Conservation (phyloP, 305 asterid species). For the Fraxinus albicans region DNA sequence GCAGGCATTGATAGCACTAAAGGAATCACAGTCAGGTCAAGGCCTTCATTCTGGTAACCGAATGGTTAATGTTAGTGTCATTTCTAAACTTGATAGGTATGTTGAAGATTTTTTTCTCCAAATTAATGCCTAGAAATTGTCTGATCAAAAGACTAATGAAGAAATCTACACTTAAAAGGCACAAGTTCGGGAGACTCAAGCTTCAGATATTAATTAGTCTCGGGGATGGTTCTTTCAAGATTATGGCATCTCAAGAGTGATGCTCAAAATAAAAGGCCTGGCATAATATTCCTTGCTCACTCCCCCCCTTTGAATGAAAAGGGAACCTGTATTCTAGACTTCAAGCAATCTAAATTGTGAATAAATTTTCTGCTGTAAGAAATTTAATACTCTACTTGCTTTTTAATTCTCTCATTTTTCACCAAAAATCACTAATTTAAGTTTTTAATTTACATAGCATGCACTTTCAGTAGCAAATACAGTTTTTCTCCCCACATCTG, state of each 20-base stretch:
- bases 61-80: neutral
- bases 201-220: neutral
- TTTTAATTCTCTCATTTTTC: neutral
- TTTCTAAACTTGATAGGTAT: neutral
- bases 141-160: neutral
- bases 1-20: neutral
- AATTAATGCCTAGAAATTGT: neutral
- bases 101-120: neutral
- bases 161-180: neutral
- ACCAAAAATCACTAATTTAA: neutral
- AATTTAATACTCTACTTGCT: conserved; percentile 1
- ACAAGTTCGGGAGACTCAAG: neutral
- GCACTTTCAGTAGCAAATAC: neutral
- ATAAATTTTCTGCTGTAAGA: neutral
- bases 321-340: conserved; percentile 1
- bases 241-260: neutral
- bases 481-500: neutral
- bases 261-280: neutral
- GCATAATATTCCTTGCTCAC: neutral
- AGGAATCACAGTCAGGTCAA: neutral
- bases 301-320: neutral
- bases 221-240: neutral
- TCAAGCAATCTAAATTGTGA: conserved; percentile 1
- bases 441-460: neutral
- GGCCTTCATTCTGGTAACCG: neutral